Base-by-base conservation (phyloP, 305 asterid genomes). In the Euphrasia arctica region DNA sequence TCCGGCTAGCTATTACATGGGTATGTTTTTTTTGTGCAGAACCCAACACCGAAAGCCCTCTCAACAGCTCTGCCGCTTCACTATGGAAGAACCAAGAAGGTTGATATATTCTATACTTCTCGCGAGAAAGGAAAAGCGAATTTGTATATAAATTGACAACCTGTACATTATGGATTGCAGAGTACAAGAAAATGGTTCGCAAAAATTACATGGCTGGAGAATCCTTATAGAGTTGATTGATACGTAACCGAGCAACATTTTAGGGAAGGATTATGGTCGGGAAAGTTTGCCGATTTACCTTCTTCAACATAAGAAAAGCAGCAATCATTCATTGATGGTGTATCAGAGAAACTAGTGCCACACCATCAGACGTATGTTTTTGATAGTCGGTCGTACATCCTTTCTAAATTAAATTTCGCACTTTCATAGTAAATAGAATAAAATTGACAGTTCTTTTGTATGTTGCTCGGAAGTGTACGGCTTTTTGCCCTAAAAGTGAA, bases 31-130 rank as follows among this genome's bases (percentile, higher is more conserved):
- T 15, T 34, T 43, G 45, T 64, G 72, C 82, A 89, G 96, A 88
- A 75, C 92, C 96, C 43, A 89, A 89, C 70, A 84, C 12, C 4
- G 89, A 87, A 62, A 84, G 92, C 72, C 95, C 96, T 72, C 83
- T 89, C 63, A 89, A 89, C 76, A 75, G 73, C 72, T 81, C 84
- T 28, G 96, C 96, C 74, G 92, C 96, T 66, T 68, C 88, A 63
- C 89, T 85, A 67, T 89, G 95, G 93, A 83, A 82, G 76, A 86
- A 83, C 75, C 83, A 79, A 22, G 85, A 84, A 84, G 96, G 96
- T 89, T 58, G 5, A 69, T 42, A 22, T 31, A 60, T 62, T 58
- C 55, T 12, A 43, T 43, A 43, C 34, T 31, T 31, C 4, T 31
- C 34, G 34, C 4, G 34, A 11, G n/a, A 43, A 43, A 43, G 10